Evolutionary conservation across 1,139 yeast genomes (phyloP), one percentile per base, ranked within the genome.

Genomic region (Yarrowia galli): DNA sequence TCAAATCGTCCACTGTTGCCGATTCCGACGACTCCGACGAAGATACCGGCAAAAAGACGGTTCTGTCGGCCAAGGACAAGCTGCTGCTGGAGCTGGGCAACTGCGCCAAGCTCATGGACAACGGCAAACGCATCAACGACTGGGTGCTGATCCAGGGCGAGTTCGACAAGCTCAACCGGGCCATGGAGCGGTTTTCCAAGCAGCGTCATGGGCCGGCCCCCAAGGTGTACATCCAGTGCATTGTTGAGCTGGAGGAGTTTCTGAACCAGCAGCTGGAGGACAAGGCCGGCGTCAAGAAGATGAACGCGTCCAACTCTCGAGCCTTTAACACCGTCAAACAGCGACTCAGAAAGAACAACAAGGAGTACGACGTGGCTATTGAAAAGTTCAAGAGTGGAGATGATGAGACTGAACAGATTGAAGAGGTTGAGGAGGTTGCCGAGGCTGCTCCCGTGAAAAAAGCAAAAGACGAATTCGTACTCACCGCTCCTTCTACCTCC

Each of bases 41-140:
- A 20, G 64, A 58, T 9, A 32, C 51, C 1, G 78, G 75, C 68
- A 89, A 88, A 78, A 90, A 89, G 75, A 92, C 92, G 64, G 98
- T 95, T 74, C 93, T 91, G 80, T 88, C 96, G 70, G 97, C 98
- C 69, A 92, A 90, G 81, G 98, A 93, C 73, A 96, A 93, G 81
- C 84, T 93, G 71, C 78, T 92, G 73, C 98, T 92, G 77, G 99
- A 95, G 79, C 85, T 95, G 81, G 89, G 86, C 74, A 83, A 83
- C 45, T 80, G 86, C 51, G 85, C 89, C 74, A 89, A 87, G 75
- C 83, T 86, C 69, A 86, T 92, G 75, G 95, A 89, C 75, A 85
- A 84, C 72, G 89, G 87, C 70, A 89, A 84, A 79, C 85, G 85
- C 79, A 84, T 84, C 73, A 88, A 87, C 75, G 95, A 91, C 79